Evolutionary conservation across 2,329 filamentous ascomycete genomes (phyloP), one percentile per base, ranked within the genome.

Genomic region (Davidsoniella virescens): DNA sequence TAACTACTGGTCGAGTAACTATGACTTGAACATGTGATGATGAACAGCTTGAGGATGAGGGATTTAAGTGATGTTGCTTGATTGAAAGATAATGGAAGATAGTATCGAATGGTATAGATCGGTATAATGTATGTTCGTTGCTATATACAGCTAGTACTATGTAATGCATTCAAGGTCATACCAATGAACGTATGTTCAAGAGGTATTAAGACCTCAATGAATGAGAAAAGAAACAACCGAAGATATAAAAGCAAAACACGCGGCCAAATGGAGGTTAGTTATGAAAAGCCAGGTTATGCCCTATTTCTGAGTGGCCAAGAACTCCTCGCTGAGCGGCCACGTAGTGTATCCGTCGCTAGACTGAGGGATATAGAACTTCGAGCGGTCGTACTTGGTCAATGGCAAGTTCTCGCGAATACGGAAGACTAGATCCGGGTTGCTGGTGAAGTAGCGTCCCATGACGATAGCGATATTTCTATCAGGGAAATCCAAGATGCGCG

Each of bases 371-470:
- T 63, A 63, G 39, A 63, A 62, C 5, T 55, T 57, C 29, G 47
- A 39, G 4, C 61, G 54, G 20, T 63, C 57, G 40, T 63, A 63
- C 18, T 56, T 57, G 25, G 54, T 54, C 5, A 63, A 49, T 4
- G 53, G 47, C n/a, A 63, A 45, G 16, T 54, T 57, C 50, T 59
- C 52, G 49, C 56, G 56, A 46, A 63, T 54, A 5, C 61, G 51
- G 54, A 56, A 62, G 8, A 60, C 58, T 4, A 65, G 51, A 5
- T 65, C 63, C 0, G 63, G 64, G 18, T 63, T 66, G 2, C 62
- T 60, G 5, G 63, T 59, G 38, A 61, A 65, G 50, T 59, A 60
- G n/a, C 63, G 56, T 0, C 64, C 63, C 51, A 66, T 63, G 0
- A 57, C 57, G 40, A 61, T 53, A 0, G 54, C 54, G 2, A 63